Evolutionary conservation across 306 rosid species (phyloP).

Genomic region (Lathyrus aphaca): DNA sequence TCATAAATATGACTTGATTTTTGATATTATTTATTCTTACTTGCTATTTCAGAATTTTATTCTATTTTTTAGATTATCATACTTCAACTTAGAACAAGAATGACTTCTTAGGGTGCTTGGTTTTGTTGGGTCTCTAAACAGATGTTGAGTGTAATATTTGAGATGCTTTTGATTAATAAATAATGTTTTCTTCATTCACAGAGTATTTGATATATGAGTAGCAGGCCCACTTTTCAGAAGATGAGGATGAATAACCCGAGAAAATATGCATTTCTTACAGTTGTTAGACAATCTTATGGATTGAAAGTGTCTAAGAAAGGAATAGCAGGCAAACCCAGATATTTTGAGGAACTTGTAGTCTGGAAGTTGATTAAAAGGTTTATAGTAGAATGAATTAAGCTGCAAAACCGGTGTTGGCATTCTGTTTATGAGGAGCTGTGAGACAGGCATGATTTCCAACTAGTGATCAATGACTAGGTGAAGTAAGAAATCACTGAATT

Average conservation of each 20-base stretch:
- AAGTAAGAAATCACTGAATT: neutral
- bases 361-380: neutral
- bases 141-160: neutral
- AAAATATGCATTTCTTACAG: neutral
- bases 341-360: neutral
- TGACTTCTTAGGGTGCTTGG: neutral
- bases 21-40: neutral
- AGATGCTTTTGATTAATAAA: neutral
- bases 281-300: neutral
- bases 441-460: neutral
- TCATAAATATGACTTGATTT: neutral
- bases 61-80: neutral
- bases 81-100: neutral
- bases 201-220: conserved; percentile 2
- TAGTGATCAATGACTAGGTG: neutral
- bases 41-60: conserved; percentile 3
- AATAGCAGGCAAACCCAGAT: neutral
- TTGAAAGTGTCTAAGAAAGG: neutral
- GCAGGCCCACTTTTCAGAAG: neutral
- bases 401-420: neutral
- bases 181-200: neutral
- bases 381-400: neutral
- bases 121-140: neutral
- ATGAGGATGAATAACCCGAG: neutral
- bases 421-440: neutral